These are phyloP conservation scores for Jamesozyma spencerorum DNA, from an alignment of 805 yeast genomes.

Conservation along the genomic window DNA sequence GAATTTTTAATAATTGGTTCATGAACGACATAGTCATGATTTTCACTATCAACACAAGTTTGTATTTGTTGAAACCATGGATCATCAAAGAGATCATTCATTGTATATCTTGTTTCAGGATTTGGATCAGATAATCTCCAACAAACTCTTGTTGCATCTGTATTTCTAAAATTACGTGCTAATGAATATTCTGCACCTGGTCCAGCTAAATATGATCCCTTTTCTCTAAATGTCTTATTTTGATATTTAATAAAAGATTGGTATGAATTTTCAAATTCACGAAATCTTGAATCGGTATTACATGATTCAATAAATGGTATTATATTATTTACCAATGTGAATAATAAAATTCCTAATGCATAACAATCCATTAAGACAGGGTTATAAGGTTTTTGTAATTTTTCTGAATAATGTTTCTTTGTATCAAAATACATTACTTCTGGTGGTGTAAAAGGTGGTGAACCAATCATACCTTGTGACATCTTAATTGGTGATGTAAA, in stretches of 20 bases:
- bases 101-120: slow-evolving; percentile 41
- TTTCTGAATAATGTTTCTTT: slow-evolving; percentile 28
- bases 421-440: slow-evolving; percentile 48
- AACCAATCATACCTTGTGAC: slow-evolving; percentile 51
- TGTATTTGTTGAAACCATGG: slow-evolving; percentile 55
- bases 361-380: slow-evolving; percentile 65
- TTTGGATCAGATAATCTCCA: slow-evolving; percentile 70
- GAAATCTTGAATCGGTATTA: slow-evolving; percentile 39
- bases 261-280: slow-evolving; percentile 48
- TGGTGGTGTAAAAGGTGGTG: slow-evolving; percentile 77
- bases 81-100: slow-evolving; percentile 48
- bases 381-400: slow-evolving; percentile 37
- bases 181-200: slow-evolving; percentile 69
- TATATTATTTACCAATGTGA: slow-evolving; percentile 48
- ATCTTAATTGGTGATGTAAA: slow-evolving; percentile 32
- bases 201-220: slow-evolving; percentile 38
- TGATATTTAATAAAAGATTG: slow-evolving; percentile 30
- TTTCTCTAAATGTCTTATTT: slow-evolving; percentile 42
- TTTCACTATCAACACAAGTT: slow-evolving; percentile 38
- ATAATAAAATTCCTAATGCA: slow-evolving; percentile 63
- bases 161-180: slow-evolving; percentile 51
- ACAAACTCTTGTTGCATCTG: slow-evolving; percentile 59
- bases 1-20: slow-evolving; percentile 22
- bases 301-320: slow-evolving; percentile 53
- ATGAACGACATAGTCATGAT: slow-evolving; percentile 12